These are phyloP conservation scores for Chenopodium berlandieri DNA, from an alignment of 148 eudicot genomes.

Conservation along the genomic window DNA sequence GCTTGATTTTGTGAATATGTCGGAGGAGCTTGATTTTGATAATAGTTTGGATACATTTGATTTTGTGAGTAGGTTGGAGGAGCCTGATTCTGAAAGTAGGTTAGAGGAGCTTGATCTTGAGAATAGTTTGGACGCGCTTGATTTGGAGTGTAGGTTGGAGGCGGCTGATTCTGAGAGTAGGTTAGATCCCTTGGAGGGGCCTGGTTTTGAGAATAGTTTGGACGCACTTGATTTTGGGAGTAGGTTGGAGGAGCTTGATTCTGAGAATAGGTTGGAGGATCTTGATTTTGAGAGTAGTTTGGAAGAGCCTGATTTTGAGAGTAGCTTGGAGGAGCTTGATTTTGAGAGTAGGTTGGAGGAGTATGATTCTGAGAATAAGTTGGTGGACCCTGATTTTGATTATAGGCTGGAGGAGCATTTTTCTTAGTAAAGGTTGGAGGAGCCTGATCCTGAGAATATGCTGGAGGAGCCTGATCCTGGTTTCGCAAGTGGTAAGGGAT, in stretches of 20 bases:
- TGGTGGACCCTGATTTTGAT: background rate
- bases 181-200: conserved; percentile 7
- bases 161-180: background rate
- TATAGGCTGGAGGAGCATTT: no score
- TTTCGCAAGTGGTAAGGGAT: background rate
- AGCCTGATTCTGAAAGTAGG: background rate
- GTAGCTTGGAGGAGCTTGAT: background rate
- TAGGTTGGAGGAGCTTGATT: background rate
- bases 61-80: background rate
- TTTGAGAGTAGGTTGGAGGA: conserved; percentile 2
- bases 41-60: background rate
- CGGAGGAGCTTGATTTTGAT: background rate
- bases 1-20: conserved; percentile 1
- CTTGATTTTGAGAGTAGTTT: background rate
- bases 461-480: background rate
- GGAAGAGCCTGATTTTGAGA: background rate
- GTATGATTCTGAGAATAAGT: background rate
- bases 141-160: background rate
- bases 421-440: background rate
- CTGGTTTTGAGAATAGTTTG: background rate
- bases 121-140: background rate
- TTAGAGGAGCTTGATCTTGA: background rate
- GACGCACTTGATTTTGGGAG: background rate
- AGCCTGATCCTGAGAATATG: background rate
- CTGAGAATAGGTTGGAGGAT: background rate